A percentile compares a stretch with the other conserved stretches of the same genome.
Evolutionary conservation across 2,329 filamentous ascomycete species (phyloP).

Genomic region (Coniella vitis): DNA sequence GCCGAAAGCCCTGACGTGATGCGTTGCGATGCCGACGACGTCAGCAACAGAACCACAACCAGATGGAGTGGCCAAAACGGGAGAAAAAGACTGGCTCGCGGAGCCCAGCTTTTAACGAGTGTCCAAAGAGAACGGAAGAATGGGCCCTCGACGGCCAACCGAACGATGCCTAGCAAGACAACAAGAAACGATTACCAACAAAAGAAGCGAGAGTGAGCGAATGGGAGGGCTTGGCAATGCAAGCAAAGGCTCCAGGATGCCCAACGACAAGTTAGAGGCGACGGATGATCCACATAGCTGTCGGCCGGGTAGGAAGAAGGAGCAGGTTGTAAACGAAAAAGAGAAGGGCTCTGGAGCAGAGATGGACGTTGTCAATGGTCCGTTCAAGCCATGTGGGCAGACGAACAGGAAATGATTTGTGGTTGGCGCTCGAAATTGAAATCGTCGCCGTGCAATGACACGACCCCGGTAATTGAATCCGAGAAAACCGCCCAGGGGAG

Average conservation of each 20-base stretch:
- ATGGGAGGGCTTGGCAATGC: background rate
- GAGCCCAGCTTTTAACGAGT: slow-evolving; percentile 6
- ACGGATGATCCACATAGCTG: slow-evolving; percentile 9
- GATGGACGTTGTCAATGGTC: background rate
- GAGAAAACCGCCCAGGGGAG: background rate
- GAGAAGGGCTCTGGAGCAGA: background rate
- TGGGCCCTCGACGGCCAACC: slow-evolving; percentile 2
- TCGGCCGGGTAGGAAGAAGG: background rate
- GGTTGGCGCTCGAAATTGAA: slow-evolving; percentile 2
- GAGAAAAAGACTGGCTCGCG: slow-evolving; percentile 8
- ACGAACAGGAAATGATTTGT: slow-evolving; percentile 13
- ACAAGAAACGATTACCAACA: background rate
- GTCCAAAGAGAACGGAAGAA: background rate
- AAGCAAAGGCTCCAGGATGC: background rate
- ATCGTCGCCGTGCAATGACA: slow-evolving; percentile 2
- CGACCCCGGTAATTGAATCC: slow-evolving; percentile 1
- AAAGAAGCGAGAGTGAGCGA: slow-evolving; percentile 6
- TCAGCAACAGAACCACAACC: background rate
- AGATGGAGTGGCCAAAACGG: background rate
- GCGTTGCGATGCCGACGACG: background rate
- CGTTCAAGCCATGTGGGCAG: slow-evolving; percentile 10
- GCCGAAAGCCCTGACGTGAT: background rate
- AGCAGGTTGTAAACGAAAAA: background rate
- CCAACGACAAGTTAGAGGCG: slow-evolving; percentile 2
- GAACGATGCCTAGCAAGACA: background rate